phyloP scores from a whole-genome alignment of 192 early-diverging fungal genomes.

The Gaertneriomyces semiglobifer region DNA sequence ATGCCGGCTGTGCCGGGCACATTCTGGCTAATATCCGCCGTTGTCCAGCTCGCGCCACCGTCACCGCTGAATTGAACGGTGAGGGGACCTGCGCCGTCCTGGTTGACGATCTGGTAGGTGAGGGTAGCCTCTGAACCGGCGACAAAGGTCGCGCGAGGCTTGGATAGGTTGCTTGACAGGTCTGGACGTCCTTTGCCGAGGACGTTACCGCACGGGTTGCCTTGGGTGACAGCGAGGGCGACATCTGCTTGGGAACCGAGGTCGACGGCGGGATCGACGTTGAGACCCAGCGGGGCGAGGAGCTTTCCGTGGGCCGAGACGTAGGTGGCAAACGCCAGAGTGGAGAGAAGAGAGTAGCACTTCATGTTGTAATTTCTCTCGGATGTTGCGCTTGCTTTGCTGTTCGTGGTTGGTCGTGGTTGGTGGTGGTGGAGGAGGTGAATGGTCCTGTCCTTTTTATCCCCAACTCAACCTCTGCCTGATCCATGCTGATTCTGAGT shows the following conservation, averaged over 20 bases:
- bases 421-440: too few species aligned
- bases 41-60: conserved; percentile 11
- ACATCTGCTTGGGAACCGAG: conserved; percentile 30
- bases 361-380: too few species aligned
- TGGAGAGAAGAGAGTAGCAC: too few species aligned
- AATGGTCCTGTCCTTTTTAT: too few species aligned
- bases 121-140: conserved; percentile 12
- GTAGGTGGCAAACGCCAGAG: too few species aligned
- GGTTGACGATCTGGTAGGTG: conserved; percentile 21
- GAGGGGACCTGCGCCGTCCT: conserved; percentile 28
- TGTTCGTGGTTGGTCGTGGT: too few species aligned
- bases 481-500: too few species aligned
- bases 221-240: conserved; percentile 16
- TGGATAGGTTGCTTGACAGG: neutral
- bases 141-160: conserved; percentile 20
- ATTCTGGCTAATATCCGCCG: conserved; percentile 4
- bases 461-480: too few species aligned
- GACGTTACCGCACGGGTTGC: conserved; percentile 16
- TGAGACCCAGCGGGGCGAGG: conserved; percentile 25
- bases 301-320: conserved; percentile 27
- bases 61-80: conserved; percentile 18
- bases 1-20: conserved; percentile 18
- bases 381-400: too few species aligned
- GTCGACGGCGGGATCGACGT: conserved; percentile 23
- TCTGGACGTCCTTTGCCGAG: neutral